phyloP scores from a whole-genome alignment of 768 basidiomycete genomes.

The Sistotremastrum suecicum region DNA sequence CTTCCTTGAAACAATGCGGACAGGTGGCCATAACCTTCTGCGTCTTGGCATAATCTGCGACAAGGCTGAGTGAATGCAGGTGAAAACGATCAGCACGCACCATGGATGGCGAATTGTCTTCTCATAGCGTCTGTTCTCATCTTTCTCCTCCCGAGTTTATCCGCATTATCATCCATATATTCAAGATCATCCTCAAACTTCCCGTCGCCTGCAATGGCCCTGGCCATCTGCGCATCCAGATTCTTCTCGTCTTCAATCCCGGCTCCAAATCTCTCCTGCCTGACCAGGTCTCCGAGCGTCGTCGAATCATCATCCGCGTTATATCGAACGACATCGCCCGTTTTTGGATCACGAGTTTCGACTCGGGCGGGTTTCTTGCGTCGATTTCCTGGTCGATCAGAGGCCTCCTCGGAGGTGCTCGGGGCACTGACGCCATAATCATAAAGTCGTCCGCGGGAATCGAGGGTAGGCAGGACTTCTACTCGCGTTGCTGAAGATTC shows the following conservation, averaged over 20 bases:
- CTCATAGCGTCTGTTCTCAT: slow-evolving; percentile 97
- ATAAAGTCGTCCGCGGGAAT: slow-evolving; percentile 73
- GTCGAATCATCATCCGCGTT: slow-evolving; percentile 84
- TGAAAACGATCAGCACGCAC: slow-evolving; percentile 24
- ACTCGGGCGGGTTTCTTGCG: slow-evolving; percentile 57
- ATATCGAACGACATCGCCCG: slow-evolving; percentile 77
- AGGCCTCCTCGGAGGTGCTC: slow-evolving; percentile 32
- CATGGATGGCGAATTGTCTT: slow-evolving; percentile 90
- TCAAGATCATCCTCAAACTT: slow-evolving; percentile 86
- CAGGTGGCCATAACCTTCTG: slow-evolving; percentile 81
- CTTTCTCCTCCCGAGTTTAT: slow-evolving; percentile 81
- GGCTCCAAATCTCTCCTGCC: slow-evolving; percentile 83
- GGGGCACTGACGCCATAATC: slow-evolving; percentile 61
- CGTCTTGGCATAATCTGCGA: slow-evolving; percentile 82
- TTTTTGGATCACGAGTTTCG: slow-evolving; percentile 81
- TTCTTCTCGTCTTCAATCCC: slow-evolving; percentile 87
- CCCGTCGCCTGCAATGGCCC: slow-evolving; percentile 75
- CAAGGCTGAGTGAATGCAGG: not conserved
- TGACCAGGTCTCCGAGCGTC: slow-evolving; percentile 80
- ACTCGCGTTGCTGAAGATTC: slow-evolving; percentile 25
- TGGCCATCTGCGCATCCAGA: slow-evolving; percentile 79
- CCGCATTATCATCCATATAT: slow-evolving; percentile 95
- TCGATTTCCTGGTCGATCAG: slow-evolving; percentile 41
- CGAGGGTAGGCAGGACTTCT: slow-evolving; percentile 80
- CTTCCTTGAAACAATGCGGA: slow-evolving; percentile 84